phyloP scores from a whole-genome alignment of 495 filamentous ascomycete species.

The Penicillium steckii region DNA sequence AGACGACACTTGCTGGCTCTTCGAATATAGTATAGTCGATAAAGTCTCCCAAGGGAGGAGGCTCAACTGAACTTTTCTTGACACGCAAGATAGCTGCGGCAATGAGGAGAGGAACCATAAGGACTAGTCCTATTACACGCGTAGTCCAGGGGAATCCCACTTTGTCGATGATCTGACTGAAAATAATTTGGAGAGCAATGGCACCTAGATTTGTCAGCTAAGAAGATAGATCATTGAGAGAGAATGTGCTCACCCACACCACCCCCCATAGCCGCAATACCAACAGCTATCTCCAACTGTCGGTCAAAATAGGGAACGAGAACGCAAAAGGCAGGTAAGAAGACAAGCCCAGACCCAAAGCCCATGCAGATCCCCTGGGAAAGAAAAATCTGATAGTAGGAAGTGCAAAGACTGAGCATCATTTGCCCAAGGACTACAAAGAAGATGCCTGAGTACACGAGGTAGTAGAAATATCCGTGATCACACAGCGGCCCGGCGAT shows the following conservation, averaged over 20 bases:
- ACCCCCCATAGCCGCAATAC: constrained; percentile 30
- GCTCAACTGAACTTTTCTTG: neutral
- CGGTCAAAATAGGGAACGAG: constrained; percentile 37
- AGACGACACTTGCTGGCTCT: neutral
- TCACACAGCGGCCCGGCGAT: constrained; percentile 46
- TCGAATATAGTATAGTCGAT: neutral
- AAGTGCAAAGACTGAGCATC: constrained; percentile 33
- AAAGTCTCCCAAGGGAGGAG: neutral
- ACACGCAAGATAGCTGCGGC: neutral
- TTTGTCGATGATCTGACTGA: neutral
- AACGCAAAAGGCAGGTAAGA: constrained; percentile 41
- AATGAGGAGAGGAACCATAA: neutral
- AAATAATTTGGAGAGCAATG: neutral
- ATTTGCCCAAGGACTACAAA: constrained; percentile 42
- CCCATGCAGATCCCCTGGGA: constrained; percentile 37
- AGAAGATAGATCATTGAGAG: neutral
- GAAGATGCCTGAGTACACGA: constrained; percentile 26
- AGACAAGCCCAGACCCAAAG: constrained; percentile 36
- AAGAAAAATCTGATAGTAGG: constrained; percentile 35
- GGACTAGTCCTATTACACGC: neutral
- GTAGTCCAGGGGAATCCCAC: neutral
- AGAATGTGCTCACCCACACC: neutral
- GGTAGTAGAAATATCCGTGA: constrained; percentile 32
- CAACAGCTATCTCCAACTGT: constrained; percentile 41
- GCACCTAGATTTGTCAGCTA: neutral